Evolutionary conservation across 495 filamentous ascomycete genomes (phyloP).

Genomic region (Hypoxylon crocopeplum): DNA sequence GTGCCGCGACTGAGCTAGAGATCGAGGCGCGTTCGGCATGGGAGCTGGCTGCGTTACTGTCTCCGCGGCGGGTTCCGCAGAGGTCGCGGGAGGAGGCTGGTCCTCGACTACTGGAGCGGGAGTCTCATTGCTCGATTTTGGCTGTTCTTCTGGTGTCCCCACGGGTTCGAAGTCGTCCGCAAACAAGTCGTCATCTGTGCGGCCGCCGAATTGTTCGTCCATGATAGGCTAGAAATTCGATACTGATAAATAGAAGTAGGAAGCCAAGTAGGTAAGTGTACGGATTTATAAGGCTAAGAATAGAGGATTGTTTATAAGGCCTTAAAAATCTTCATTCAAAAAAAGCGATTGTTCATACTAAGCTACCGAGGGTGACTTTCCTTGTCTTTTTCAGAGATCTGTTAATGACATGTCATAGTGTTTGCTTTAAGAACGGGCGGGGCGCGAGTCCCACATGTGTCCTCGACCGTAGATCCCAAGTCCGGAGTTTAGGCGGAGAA

Average conservation of each 20-base stretch:
- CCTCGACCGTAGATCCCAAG: neutral
- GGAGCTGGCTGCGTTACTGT: conserved; percentile 3
- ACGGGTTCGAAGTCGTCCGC: conserved; percentile 58
- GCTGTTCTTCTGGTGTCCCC: conserved; percentile 9
- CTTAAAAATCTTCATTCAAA: neutral
- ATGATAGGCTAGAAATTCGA: conserved; percentile 24
- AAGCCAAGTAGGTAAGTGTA: too few species aligned
- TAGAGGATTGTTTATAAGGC: neutral
- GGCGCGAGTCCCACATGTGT: neutral
- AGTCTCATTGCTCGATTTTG: neutral
- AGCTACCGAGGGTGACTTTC: neutral
- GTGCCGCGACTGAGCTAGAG: conserved; percentile 52
- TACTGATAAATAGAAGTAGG: neutral
- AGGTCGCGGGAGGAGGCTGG: neutral
- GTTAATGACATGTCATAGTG: neutral
- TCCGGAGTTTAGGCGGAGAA: conserved; percentile 21
- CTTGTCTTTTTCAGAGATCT: too few species aligned
- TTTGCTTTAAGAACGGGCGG: conserved; percentile 20
- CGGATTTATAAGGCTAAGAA: too few species aligned
- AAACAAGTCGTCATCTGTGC: conserved; percentile 60
- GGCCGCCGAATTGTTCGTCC: conserved; percentile 58
- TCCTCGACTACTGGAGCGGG: neutral
- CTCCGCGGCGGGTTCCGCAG: conserved; percentile 3
- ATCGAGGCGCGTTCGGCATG: conserved; percentile 19
- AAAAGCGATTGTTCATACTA: neutral